Percentiles rank a stretch among this genome's conserved stretches.
Conservation (phyloP, 2,329 filamentous ascomycete species). For the Dryadomyces quercivorus region DNA sequence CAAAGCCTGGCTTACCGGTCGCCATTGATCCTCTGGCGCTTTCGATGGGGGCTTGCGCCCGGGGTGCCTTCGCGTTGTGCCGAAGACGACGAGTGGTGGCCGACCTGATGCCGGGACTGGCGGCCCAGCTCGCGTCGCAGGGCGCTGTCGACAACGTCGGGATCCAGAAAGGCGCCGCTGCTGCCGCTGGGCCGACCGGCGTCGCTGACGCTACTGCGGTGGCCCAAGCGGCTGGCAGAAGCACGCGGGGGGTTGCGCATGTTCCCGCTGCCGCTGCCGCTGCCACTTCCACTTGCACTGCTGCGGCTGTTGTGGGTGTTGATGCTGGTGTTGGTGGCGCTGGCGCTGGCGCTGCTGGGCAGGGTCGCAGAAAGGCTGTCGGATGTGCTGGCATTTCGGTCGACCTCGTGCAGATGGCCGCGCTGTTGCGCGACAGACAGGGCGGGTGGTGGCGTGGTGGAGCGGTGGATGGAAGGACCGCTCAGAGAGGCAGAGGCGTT, state of each 20-base stretch:
- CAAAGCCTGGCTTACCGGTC: constrained; percentile 39
- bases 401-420: constrained; percentile 5
- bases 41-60: constrained; percentile 42
- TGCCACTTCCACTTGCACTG: not conserved
- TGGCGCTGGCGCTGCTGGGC: not conserved
- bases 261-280: not conserved
- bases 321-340: not conserved
- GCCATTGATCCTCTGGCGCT: constrained; percentile 47
- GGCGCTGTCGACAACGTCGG: constrained; percentile 37
- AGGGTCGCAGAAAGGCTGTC: not conserved
- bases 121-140: constrained; percentile 37
- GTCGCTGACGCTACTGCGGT: not conserved
- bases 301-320: not conserved
- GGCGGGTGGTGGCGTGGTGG: constrained; percentile 7
- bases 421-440: not conserved
- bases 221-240: not conserved
- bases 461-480: constrained; percentile 2
- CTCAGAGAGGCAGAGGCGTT: not conserved
- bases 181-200: not conserved
- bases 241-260: not conserved
- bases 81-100: not conserved
- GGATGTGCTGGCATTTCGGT: constrained; percentile 1
- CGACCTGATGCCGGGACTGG: constrained; percentile 5
- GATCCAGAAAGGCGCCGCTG: constrained; percentile 25
- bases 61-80: constrained; percentile 37